Percentiles rank a stretch among this genome's conserved stretches.
These are phyloP conservation scores for Pleurostoma richardsiae DNA, from an alignment of 2,329 filamentous ascomycete species.

Conservation along the genomic window DNA sequence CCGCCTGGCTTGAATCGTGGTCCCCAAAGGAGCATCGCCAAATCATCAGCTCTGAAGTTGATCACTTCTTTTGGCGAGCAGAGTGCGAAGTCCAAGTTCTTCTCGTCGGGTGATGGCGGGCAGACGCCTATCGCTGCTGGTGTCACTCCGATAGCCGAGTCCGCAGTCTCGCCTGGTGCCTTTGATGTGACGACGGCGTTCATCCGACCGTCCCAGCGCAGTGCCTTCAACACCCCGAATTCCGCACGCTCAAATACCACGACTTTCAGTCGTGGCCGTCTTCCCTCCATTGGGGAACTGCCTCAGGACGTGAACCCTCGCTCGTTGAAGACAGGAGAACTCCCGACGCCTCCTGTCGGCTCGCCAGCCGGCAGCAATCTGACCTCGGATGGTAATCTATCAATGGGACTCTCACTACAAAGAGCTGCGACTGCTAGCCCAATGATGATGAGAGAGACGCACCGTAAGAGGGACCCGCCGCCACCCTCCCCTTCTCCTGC, in stretches of 20 bases:
- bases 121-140: constrained; percentile 75
- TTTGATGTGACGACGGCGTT: constrained; percentile 64
- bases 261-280: constrained; percentile 56
- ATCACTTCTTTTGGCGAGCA: constrained; percentile 81
- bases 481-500: constrained; percentile 66
- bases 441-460: constrained; percentile 54
- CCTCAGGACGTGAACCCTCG: constrained; percentile 31
- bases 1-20: constrained; percentile 60
- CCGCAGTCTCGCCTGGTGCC: constrained; percentile 66
- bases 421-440: constrained; percentile 65
- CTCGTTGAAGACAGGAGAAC: constrained; percentile 18
- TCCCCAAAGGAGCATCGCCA: constrained; percentile 61
- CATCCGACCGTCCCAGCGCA: constrained; percentile 60
- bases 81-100: constrained; percentile 59
- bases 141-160: constrained; percentile 84
- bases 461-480: constrained; percentile 40
- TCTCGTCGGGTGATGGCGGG: constrained; percentile 49
- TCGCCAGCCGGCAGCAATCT: constrained; percentile 34
- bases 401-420: constrained; percentile 42
- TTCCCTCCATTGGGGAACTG: constrained; percentile 74
- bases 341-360: constrained; percentile 17
- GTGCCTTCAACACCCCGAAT: constrained; percentile 64
- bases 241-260: constrained; percentile 59
- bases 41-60: constrained; percentile 80
- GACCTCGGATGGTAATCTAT: constrained; percentile 33